Base-by-base conservation (phyloP, 768 basidiomycete species). In the Tubosaeta sp. region DNA sequence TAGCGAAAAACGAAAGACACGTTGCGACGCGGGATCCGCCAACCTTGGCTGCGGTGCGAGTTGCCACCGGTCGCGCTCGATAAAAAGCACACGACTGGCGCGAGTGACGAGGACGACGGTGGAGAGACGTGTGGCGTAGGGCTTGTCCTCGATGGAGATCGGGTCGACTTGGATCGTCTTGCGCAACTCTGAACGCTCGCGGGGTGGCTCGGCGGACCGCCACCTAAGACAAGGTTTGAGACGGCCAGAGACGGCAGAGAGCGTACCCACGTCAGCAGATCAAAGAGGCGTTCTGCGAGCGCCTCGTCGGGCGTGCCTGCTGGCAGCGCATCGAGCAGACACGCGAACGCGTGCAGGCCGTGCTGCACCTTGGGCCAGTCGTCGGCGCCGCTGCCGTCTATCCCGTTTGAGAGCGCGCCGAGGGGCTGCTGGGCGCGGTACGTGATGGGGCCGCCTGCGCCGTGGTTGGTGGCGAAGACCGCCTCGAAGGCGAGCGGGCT, bases 361-460 rank as follows among this genome's bases (percentile, higher is more conserved):
- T 78, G 76, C 46, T 73, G 67, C 6, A 92, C 80, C 71, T 92
- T 93, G 22, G 84, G 84, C 90, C 89, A 92, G 6, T 74, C 71
- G 48, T 75, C 71, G 35, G 75, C 82, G 31, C 76, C 82, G 47
- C 65, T 52, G n/a, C 79, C 80, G 60, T 89, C 87, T 42, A 87
- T 67, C 13, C 87, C 88, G 59, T 91, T 91, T 30, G 90, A 90
- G 36, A 92, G 67, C 2, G 79, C 86, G 3, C 83, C 82, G 54
- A 73, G 76, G 36, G 59, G 61, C 46, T 75, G 65, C 58, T 89
- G 82, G 13, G 69, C 64, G 18, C 85, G 82, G 39, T 74, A 67
- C 27, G 71, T 70, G 58, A 91, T 73, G 21, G 58, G 59, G 19
- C 86, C 82, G 31, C 86, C 84, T 21, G 78, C 84, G 29, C 90